phyloP scores from a whole-genome alignment of 257 asterid species.

The Jacaranda mimosifolia region DNA sequence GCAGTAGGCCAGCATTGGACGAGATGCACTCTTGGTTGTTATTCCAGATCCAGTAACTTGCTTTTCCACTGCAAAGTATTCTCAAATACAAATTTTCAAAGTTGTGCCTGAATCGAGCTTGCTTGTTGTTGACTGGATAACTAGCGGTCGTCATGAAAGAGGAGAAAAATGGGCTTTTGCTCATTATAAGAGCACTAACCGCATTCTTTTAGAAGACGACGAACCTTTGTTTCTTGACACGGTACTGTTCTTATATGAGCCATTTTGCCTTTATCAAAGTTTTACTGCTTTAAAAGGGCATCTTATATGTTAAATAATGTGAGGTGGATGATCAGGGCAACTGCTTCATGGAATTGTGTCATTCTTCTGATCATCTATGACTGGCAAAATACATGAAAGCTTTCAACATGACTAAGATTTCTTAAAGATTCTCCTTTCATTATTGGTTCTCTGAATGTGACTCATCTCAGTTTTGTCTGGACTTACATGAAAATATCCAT shows the following conservation, averaged over 20 bases:
- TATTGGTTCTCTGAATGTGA: too few relatives aligned
- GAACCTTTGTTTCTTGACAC: constrained; percentile 88
- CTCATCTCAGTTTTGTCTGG: too few relatives aligned
- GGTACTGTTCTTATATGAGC: constrained; percentile 48
- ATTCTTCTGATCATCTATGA: background rate
- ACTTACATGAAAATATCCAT: too few relatives aligned
- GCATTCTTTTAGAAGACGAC: constrained; percentile 55
- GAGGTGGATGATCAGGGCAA: background rate
- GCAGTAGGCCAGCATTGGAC: constrained; percentile 82
- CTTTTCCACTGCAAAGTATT: constrained; percentile 86
- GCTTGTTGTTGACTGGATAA: constrained; percentile 95
- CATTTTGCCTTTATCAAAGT: constrained; percentile 3
- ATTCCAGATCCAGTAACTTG: constrained; percentile 99
- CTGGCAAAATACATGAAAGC: background rate
- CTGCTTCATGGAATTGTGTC: background rate
- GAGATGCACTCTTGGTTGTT: constrained; percentile 73
- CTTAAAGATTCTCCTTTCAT: too few relatives aligned
- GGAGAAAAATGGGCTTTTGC: constrained; percentile 95
- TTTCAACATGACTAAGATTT: too few relatives aligned
- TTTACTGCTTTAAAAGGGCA: background rate
- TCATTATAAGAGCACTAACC: constrained; percentile 80
- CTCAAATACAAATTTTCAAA: constrained; percentile 78
- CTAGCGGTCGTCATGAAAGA: constrained; percentile 91
- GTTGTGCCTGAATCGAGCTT: constrained; percentile 69
- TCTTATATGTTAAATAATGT: background rate